Percentiles rank a stretch among this genome's conserved stretches.
Conservation (phyloP, 306 rosid species). For the Dalbergia cultrata region DNA sequence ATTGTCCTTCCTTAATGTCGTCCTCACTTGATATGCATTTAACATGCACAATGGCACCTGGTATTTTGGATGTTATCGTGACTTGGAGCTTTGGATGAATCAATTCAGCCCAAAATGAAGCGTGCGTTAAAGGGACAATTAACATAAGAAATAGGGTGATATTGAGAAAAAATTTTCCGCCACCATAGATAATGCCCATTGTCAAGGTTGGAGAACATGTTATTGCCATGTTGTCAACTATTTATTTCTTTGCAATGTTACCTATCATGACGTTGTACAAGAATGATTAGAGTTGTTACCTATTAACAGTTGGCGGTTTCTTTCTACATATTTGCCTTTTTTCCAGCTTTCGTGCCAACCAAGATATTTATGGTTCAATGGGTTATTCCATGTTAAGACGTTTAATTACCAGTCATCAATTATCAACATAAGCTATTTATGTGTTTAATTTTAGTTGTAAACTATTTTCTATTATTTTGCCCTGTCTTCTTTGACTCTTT, state of each 20-base stretch:
- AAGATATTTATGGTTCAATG: background rate
- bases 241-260: slow-evolving; percentile 17
- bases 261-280: background rate
- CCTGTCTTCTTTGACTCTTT: background rate
- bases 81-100: slow-evolving; percentile 44
- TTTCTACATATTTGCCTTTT: background rate
- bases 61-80: slow-evolving; percentile 40
- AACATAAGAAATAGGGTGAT: background rate
- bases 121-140: background rate
- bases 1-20: slow-evolving; percentile 12
- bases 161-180: background rate
- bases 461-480: background rate
- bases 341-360: background rate
- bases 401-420: background rate
- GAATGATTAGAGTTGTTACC: background rate
- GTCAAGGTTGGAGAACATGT: background rate
- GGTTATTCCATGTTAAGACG: background rate
- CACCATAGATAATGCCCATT: slow-evolving; percentile 30
- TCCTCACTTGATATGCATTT: slow-evolving; percentile 57
- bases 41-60: slow-evolving; percentile 26
- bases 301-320: slow-evolving; percentile 5
- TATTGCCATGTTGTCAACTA: slow-evolving; percentile 13
- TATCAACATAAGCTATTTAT: background rate
- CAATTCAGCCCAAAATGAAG: slow-evolving; percentile 38
- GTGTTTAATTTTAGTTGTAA: slow-evolving; percentile 20